Conservation (phyloP, 495 filamentous ascomycete species). For the Amorphotheca resinae region DNA sequence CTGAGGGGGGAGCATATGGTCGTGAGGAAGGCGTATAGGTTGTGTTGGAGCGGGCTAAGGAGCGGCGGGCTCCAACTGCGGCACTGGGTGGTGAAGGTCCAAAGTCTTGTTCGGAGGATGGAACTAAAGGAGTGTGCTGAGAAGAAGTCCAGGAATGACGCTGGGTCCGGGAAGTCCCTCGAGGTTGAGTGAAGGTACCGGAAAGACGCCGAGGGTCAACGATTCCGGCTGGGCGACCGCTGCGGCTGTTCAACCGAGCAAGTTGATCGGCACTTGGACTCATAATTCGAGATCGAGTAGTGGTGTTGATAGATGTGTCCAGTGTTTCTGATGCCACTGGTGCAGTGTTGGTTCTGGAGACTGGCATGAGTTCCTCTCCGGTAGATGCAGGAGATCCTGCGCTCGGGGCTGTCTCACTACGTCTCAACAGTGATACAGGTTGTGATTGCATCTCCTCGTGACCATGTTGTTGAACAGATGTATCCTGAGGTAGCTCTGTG, state of each 20-base stretch:
- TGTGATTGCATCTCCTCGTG: slow-evolving; percentile 4
- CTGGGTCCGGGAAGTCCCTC: not conserved
- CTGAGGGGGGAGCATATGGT: slow-evolving; percentile 2
- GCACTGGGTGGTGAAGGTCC: slow-evolving; percentile 6
- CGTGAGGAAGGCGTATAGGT: not conserved
- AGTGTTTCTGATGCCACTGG: not conserved
- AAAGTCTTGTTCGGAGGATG: slow-evolving; percentile 1
- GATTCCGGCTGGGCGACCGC: slow-evolving; percentile 10
- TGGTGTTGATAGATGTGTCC: not conserved
- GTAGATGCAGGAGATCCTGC: not conserved
- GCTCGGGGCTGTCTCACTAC: slow-evolving; percentile 12
- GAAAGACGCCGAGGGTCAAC: slow-evolving; percentile 17
- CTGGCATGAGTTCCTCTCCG: slow-evolving; percentile 6
- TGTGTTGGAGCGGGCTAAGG: not conserved
- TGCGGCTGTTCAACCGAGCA: slow-evolving; percentile 19
- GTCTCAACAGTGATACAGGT: slow-evolving; percentile 6
- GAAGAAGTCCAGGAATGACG: not conserved
- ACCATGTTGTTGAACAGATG: slow-evolving; percentile 1
- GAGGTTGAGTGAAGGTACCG: not conserved
- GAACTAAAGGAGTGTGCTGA: slow-evolving; percentile 3
- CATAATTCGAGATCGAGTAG: not conserved
- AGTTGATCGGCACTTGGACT: slow-evolving; percentile 19
- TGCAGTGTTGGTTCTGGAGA: slow-evolving; percentile 9
- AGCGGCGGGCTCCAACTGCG: slow-evolving; percentile 2
- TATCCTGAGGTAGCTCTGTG: slow-evolving; percentile 6